Base-by-base conservation (phyloP, 2,329 filamentous ascomycete species). In the Calonectria honghensis region DNA sequence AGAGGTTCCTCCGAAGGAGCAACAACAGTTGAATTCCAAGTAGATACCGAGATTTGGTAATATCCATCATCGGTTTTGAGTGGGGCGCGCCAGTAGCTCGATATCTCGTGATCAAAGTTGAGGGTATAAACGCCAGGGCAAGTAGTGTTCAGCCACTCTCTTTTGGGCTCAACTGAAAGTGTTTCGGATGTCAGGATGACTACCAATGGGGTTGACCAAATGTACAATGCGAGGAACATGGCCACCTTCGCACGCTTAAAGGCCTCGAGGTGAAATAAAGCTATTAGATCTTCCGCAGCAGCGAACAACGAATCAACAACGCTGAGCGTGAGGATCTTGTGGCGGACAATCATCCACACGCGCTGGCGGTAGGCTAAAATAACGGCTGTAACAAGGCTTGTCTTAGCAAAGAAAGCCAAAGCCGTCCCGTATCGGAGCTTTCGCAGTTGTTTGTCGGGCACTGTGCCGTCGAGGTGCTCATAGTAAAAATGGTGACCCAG, bases 1-100 rank as follows among this genome's bases (percentile, higher is more conserved):
- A 64, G 32, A n/a, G 52, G 52, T 35, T 32, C 52, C 32, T 11
- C 27, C 68, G 31, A 10, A 32, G 35, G 0, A 10, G 51, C 45
- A 0, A 18, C 1, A 1, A 67, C 57, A 14, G 79, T 81, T 9
- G 74, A 72, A 41, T 81, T 81, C 74, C 74, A 81, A 4, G 63
- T 0, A 0, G 78, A 78, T 11, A 75, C 70, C 1, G 77, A 79
- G 1, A 75, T 37, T 48, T 77, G 76, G 5, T 73, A 75, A 14
- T 63, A 72, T 0, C 64, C 64, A 16, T 68, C 52, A 2, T 75
- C 16, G 4, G 74, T 68, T 11, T 27, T 63, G 0, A 51, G 41
- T 14, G 73, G 67, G 1, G 41, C 27, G 6, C 77, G 76, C 16
- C 29, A 70, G 32, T 69, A 70, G 79, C 50, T 79, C 67, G 24